phyloP scores from a whole-genome alignment of 306 rosid genomes.

The Quercus agrifolia region DNA sequence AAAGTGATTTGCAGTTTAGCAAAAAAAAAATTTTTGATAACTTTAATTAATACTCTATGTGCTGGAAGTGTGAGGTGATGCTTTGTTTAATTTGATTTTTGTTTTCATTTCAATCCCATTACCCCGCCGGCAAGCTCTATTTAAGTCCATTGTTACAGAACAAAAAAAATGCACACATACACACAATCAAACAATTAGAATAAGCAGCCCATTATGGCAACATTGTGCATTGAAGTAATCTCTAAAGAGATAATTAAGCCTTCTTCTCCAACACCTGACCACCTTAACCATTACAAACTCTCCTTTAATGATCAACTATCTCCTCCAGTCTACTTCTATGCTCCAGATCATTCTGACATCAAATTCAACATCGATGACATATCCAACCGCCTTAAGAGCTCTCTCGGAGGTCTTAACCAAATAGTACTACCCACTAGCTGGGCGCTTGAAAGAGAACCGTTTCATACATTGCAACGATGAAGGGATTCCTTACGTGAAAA shows the following conservation, averaged over 20 bases:
- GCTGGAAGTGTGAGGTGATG: not conserved
- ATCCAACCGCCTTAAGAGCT: conserved; percentile 35
- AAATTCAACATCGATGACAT: conserved; percentile 12
- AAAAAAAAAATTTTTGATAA: too few relatives aligned
- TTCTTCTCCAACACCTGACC: conserved; percentile 32
- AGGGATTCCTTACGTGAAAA: conserved; percentile 39
- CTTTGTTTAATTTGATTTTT: not conserved
- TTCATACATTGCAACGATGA: conserved; percentile 40
- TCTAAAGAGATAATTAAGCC: conserved; percentile 42
- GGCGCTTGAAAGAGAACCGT: conserved; percentile 13
- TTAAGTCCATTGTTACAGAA: not conserved
- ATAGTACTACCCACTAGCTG: conserved; percentile 42
- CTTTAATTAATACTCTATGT: not conserved
- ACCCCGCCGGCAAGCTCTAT: not conserved
- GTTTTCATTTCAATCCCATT: not conserved
- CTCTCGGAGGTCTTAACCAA: conserved; percentile 38
- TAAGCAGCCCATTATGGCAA: not conserved
- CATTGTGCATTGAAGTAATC: conserved; percentile 10
- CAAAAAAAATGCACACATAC: not conserved
- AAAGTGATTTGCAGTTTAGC: too few relatives aligned
- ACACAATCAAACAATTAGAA: not conserved
- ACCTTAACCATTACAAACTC: conserved; percentile 41
- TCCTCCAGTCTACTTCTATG: conserved; percentile 42
- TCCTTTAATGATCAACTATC: conserved; percentile 50
- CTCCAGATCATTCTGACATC: not conserved